These are phyloP conservation scores for Exophiala bonariae DNA, from an alignment of 2,329 filamentous ascomycete genomes.

Conservation along the genomic window DNA sequence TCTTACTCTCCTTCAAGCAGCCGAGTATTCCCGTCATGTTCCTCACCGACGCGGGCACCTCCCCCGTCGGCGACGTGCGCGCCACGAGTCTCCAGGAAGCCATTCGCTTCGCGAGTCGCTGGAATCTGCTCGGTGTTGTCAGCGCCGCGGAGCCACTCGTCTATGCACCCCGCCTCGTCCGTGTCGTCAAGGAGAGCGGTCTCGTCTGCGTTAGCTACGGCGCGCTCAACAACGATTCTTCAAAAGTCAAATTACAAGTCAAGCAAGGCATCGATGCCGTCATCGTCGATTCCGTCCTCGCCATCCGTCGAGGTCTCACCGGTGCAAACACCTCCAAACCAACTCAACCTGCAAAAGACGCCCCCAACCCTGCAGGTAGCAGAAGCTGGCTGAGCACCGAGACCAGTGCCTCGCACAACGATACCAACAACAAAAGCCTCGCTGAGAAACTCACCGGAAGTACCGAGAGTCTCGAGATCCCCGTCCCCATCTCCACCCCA, in stretches of 20 bases:
- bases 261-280: constrained; percentile 96
- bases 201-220: constrained; percentile 95
- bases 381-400: too few species aligned
- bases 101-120: constrained; percentile 87
- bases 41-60: constrained; percentile 84
- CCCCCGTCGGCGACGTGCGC: constrained; percentile 79
- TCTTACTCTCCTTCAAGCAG: constrained; percentile 94
- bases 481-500: too few species aligned
- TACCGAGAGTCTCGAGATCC: constrained; percentile 19
- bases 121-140: constrained; percentile 93
- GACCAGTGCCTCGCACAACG: too few species aligned
- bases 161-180: constrained; percentile 82
- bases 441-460: constrained; percentile 13
- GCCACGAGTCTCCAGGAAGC: constrained; percentile 93
- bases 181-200: constrained; percentile 90
- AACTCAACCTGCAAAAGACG: not conserved
- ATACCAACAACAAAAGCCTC: not conserved
- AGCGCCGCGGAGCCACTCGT: constrained; percentile 85
- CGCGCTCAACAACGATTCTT: constrained; percentile 81
- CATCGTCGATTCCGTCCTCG: constrained; percentile 92
- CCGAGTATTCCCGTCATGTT: constrained; percentile 95
- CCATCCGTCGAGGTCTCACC: constrained; percentile 86
- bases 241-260: constrained; percentile 86
- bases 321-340: constrained; percentile 27
- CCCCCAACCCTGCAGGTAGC: not conserved